phyloP scores from a whole-genome alignment of 75 land plant species.

The Selaginella tamariscina region DNA sequence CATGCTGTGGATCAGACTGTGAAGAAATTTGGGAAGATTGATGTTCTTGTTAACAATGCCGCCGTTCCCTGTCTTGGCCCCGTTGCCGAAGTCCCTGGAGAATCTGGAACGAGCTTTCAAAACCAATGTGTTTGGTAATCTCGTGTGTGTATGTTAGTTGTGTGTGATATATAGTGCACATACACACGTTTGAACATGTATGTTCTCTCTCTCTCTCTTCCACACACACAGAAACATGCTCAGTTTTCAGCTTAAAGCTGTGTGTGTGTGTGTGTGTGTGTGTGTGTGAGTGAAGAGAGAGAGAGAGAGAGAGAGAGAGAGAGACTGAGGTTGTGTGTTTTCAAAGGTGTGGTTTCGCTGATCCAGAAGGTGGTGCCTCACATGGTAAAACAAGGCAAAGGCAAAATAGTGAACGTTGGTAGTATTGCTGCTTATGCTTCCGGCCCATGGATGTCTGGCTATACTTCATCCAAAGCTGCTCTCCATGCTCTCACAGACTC shows the following conservation, averaged over 20 bases:
- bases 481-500: slow-evolving; percentile 11
- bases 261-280: slow-evolving; percentile 9
- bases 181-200: background rate
- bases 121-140: slow-evolving; percentile 10
- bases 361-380: background rate
- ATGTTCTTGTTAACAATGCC: slow-evolving; percentile 10
- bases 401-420: slow-evolving; percentile 16
- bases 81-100: slow-evolving; percentile 4
- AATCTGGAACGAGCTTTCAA: background rate
- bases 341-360: background rate
- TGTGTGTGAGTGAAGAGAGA: too few relatives aligned
- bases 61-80: slow-evolving; percentile 4
- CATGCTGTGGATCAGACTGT: background rate
- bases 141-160: background rate
- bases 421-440: slow-evolving; percentile 11
- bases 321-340: background rate
- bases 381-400: slow-evolving; percentile 9
- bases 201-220: too few relatives aligned
- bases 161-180: background rate
- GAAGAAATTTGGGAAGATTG: slow-evolving; percentile 2
- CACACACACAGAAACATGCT: too few relatives aligned
- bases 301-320: background rate
- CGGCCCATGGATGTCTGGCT: background rate
- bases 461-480: slow-evolving; percentile 13
- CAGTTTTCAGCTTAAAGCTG: background rate